phyloP scores from a whole-genome alignment of 2,329 filamentous ascomycete genomes.

The Diaporthe nobilis region DNA sequence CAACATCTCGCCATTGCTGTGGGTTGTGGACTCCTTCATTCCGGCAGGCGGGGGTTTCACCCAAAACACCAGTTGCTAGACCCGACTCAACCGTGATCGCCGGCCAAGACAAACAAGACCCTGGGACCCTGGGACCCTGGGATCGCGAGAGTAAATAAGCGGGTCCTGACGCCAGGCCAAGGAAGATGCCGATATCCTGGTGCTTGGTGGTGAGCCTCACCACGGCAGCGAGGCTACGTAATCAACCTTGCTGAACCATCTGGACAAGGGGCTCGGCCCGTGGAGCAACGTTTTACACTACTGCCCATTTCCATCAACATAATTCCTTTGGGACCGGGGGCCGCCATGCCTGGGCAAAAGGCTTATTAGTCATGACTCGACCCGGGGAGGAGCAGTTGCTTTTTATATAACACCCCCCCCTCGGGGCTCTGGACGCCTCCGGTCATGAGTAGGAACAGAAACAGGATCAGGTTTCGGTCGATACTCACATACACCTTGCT shows the following conservation, averaged over 20 bases:
- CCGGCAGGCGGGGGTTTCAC: constrained; percentile 16
- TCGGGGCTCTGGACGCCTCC: neutral
- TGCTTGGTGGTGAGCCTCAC: constrained; percentile 7
- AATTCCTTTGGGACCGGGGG: neutral
- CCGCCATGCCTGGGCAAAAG: neutral
- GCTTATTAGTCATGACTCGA: constrained; percentile 27
- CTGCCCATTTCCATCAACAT: neutral
- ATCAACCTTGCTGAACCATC: neutral
- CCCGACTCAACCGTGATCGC: constrained; percentile 30
- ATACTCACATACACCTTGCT: neutral
- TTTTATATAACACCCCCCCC: neutral
- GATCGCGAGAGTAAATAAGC: constrained; percentile 12
- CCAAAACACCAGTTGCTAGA: constrained; percentile 9
- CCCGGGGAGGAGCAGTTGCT: neutral
- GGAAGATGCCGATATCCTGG: neutral
- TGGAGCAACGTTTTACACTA: neutral
- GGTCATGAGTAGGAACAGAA: neutral
- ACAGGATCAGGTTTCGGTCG: neutral
- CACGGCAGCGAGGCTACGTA: neutral
- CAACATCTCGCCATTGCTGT: constrained; percentile 20
- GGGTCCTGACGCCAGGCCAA: neutral
- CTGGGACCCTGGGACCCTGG: neutral
- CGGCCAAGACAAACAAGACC: constrained; percentile 23
- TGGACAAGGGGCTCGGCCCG: constrained; percentile 12
- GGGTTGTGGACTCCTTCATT: constrained; percentile 29